Evolutionary conservation across 129 eudicot species (phyloP), one percentile per base, ranked within the genome.

Genomic region (Heracleum sosnowskyi): DNA sequence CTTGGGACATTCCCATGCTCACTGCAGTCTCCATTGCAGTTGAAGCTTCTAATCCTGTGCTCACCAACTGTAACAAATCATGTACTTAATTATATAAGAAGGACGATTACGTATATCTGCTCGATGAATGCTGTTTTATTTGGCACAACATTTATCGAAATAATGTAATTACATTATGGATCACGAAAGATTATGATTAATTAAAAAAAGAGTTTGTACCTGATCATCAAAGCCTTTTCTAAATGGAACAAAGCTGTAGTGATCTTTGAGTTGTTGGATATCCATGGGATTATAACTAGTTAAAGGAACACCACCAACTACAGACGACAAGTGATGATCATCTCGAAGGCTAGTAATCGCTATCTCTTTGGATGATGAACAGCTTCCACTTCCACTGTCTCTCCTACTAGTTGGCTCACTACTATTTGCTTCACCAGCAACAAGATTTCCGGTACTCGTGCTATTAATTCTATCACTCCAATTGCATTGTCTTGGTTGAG

Each of bases 401-500:
- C 90, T 86, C 44, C 81, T 83, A 34, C 84, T 79, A 63, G 78
- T 79, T 75, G 73, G 79, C 60, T 79, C 89, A 31, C 60, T 83
- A 73, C 60, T 86, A 51, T 16, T 78, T 12, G 26, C 77, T 49
- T 26, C 33, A 39, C 16, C 82, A 70, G 69, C 84, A 0, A 82
- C 80, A 5, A 80, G 84, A 17, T 33, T 51, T 9, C 37, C 77
- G 8, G 78, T 81, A 72, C 51, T 72, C 28, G 78, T 82, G 57
- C 51, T 72, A 44, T 73, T 81, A 12, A 81, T 83, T 81, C 87
- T 82, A 47, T 87, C 90, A 1, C 90, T 62, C 96, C 96, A 89
- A 71, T 85, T 90, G 75, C 99, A 92, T 77, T 96, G 99, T 57
- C 99, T 79, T 1, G 99, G 99, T 79, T 96, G 99, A 66, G 99